phyloP scores from a whole-genome alignment of 768 basidiomycete species.

The Hygrophorus russula region DNA sequence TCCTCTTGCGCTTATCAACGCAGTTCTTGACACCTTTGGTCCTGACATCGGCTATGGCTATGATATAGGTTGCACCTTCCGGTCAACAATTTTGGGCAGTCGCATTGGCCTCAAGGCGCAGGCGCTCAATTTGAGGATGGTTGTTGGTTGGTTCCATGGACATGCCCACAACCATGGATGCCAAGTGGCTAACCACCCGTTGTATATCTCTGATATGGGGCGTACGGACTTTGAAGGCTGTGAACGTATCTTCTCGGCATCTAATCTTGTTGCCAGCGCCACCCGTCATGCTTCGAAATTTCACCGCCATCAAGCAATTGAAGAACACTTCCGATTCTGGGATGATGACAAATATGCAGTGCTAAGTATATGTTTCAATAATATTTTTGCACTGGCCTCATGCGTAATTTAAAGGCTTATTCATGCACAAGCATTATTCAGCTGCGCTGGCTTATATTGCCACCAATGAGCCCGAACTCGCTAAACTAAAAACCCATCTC shows the following conservation, averaged over 20 bases:
- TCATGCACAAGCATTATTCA: conserved; percentile 3
- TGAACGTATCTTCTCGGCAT: conserved; percentile 10
- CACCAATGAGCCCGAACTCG: neutral
- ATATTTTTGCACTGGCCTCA: no score
- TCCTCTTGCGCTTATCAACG: conserved; percentile 10
- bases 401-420: neutral
- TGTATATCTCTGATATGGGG: conserved; percentile 12
- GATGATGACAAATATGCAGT: conserved; percentile 7
- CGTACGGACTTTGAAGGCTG: conserved; percentile 13
- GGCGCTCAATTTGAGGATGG: conserved; percentile 2
- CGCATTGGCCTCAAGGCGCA: conserved; percentile 8
- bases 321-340: conserved; percentile 5
- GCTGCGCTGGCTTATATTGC: neutral
- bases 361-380: neutral
- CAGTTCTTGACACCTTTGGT: conserved; percentile 10
- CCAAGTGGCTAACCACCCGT: conserved; percentile 13
- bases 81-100: conserved; percentile 12
- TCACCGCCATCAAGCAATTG: conserved; percentile 9
- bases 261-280: conserved; percentile 12
- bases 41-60: conserved; percentile 9
- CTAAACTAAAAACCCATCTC: neutral
- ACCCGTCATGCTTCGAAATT: conserved; percentile 8
- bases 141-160: conserved; percentile 13
- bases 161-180: conserved; percentile 13
- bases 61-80: conserved; percentile 16